Percentiles rank a stretch among this genome's conserved stretches.
Conservation (phyloP, 1,284 basidiomycete species). For the Coriolopsis trogii region DNA sequence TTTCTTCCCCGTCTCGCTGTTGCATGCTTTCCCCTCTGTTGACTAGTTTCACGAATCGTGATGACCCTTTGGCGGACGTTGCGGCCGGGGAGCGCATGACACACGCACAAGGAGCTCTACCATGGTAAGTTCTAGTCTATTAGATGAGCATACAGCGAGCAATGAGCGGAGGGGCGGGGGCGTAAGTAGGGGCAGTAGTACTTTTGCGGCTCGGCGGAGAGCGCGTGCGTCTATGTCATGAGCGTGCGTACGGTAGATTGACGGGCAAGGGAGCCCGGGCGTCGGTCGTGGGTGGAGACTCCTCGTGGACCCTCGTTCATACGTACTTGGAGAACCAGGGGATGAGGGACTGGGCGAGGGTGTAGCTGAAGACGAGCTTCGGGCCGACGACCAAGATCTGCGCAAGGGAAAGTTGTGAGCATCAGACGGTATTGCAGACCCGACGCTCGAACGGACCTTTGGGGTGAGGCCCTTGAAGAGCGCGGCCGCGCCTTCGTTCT, state of each 20-base stretch:
- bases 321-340: conserved; percentile 92
- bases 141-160: conserved; percentile 7
- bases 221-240: conserved; percentile 19
- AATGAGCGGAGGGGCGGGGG: conserved; percentile 18
- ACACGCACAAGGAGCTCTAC: not conserved
- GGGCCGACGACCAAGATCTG: conserved; percentile 96
- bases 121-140: conserved; percentile 12
- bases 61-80: no score
- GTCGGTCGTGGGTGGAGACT: not conserved
- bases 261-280: not conserved
- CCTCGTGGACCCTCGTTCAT: conserved; percentile 36
- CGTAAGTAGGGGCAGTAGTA: conserved; percentile 1
- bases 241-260: conserved; percentile 2
- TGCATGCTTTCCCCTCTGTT: no score
- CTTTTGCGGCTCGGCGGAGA: conserved; percentile 14
- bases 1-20: no score
- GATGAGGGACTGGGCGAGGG: conserved; percentile 94
- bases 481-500: conserved; percentile 83
- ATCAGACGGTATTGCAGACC: no score
- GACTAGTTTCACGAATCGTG: no score
- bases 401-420: no score
- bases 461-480: conserved; percentile 98
- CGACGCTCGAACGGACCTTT: conserved; percentile 60
- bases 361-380: conserved; percentile 98
- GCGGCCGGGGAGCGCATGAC: not conserved